Conservation (phyloP, 768 basidiomycete genomes). For the Leccinum uliginosum region DNA sequence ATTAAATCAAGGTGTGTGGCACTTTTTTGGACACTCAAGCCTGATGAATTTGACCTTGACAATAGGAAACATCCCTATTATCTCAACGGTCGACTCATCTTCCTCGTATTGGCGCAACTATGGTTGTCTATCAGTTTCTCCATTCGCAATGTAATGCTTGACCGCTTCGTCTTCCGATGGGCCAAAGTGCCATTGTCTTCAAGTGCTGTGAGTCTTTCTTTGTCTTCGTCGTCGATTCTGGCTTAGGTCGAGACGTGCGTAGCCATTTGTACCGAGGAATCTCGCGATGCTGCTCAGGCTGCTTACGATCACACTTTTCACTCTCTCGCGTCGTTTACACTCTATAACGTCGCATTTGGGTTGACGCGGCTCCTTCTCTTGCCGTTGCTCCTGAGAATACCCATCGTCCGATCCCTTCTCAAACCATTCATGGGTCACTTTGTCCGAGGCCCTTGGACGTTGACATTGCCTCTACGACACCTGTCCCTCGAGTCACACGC, state of each 20-base stretch:
- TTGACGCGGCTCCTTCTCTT: constrained; percentile 42
- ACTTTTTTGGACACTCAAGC: not conserved
- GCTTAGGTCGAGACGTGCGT: not conserved
- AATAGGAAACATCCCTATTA: constrained; percentile 70
- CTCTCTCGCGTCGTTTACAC: constrained; percentile 34
- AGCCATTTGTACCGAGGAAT: constrained; percentile 23
- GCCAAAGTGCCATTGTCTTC: constrained; percentile 12
- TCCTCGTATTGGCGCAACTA: constrained; percentile 52
- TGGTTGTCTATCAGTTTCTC: constrained; percentile 44
- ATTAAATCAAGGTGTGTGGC: constrained; percentile 59
- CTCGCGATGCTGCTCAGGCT: constrained; percentile 23
- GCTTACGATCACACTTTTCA: constrained; percentile 39
- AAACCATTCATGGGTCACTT: constrained; percentile 65
- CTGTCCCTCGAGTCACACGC: constrained; percentile 42
- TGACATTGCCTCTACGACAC: constrained; percentile 47
- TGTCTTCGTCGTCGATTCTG: not conserved
- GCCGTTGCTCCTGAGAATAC: constrained; percentile 53
- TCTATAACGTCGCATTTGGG: constrained; percentile 44
- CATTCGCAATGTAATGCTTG: constrained; percentile 57
- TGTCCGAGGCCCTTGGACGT: constrained; percentile 50
- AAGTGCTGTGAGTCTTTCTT: constrained; percentile 16
- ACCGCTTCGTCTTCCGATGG: constrained; percentile 54
- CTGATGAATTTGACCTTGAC: not conserved
- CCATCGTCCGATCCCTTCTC: constrained; percentile 46
- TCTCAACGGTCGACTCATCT: constrained; percentile 64